A percentile compares a stretch with the other conserved stretches of the same genome.
Evolutionary conservation across 2,329 filamentous ascomycete genomes (phyloP).

Genomic region (Rutstroemia sp.): DNA sequence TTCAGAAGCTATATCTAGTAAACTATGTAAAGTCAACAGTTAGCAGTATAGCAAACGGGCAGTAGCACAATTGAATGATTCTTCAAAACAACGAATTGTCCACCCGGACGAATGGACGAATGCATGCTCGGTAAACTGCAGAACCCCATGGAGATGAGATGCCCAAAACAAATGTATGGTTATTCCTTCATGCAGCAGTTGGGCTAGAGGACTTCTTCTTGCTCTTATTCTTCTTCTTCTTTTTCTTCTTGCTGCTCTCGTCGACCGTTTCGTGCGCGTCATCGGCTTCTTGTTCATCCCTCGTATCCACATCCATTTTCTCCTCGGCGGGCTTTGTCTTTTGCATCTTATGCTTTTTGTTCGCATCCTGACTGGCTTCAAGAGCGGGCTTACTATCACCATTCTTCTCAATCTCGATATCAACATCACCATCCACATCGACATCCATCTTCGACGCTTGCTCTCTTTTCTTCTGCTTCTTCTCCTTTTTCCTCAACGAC

Average conservation of each 20-base stretch:
- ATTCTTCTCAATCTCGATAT: not conserved
- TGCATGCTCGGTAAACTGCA: too few species aligned
- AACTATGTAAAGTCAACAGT: too few species aligned
- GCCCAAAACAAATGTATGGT: too few species aligned
- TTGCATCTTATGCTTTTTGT: not conserved
- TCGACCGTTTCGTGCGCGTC: not conserved
- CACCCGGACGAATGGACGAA: too few species aligned
- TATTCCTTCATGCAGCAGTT: not conserved
- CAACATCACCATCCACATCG: not conserved
- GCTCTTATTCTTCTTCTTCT: not conserved
- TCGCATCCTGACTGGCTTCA: not conserved
- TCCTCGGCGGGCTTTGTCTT: not conserved
- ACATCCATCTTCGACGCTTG: conserved; percentile 3
- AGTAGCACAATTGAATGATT: too few species aligned
- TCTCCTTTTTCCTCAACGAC: conserved; percentile 5
- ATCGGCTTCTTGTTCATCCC: not conserved
- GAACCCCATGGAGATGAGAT: too few species aligned
- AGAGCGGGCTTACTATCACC: not conserved
- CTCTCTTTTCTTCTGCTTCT: conserved; percentile 6
- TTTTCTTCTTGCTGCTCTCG: not conserved
- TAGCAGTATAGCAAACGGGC: too few species aligned
- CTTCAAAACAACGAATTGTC: too few species aligned
- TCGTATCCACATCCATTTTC: not conserved
- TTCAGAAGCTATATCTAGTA: too few species aligned
- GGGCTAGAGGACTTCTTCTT: too few species aligned